Percentiles rank a stretch among this genome's conserved stretches.
Conservation (phyloP, 2,329 filamentous ascomycete genomes). For the Septoria petroselini region DNA sequence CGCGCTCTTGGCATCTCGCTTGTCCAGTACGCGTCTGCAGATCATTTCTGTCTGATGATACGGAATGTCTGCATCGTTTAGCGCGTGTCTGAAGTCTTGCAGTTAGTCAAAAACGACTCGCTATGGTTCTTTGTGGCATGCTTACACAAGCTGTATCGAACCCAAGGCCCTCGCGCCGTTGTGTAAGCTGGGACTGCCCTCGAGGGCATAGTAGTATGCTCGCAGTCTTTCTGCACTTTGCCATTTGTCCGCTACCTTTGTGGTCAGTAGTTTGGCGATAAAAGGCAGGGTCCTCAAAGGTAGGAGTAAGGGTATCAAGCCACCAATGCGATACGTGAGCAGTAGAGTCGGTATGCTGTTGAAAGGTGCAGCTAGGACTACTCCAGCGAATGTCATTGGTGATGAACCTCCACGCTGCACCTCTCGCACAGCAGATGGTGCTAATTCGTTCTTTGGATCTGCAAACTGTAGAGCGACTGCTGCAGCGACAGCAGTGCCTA, state of each 20-base stretch:
- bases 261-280: constrained; percentile 59
- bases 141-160: constrained; percentile 61
- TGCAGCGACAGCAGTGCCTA: constrained; percentile 80
- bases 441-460: constrained; percentile 27
- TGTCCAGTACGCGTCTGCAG: constrained; percentile 59
- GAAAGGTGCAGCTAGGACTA: constrained; percentile 79
- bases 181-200: constrained; percentile 30
- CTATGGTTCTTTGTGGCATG: too few relatives aligned
- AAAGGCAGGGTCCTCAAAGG: constrained; percentile 67
- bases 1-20: constrained; percentile 38
- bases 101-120: too few relatives aligned
- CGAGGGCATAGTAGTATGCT: constrained; percentile 58
- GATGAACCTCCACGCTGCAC: not conserved
- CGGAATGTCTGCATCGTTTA: constrained; percentile 78
- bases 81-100: constrained; percentile 57
- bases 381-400: constrained; percentile 67
- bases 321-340: constrained; percentile 73
- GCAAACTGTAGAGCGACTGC: constrained; percentile 70
- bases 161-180: constrained; percentile 40
- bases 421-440: constrained; percentile 19
- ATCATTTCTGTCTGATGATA: constrained; percentile 65
- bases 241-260: constrained; percentile 77
- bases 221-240: constrained; percentile 64
- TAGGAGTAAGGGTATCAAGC: constrained; percentile 72
- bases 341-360: constrained; percentile 70